A percentile compares a stretch with the other conserved stretches of the same genome.
Evolutionary conservation across 2,329 filamentous ascomycete species (phyloP).

Genomic region (Fusarium sublunatum): DNA sequence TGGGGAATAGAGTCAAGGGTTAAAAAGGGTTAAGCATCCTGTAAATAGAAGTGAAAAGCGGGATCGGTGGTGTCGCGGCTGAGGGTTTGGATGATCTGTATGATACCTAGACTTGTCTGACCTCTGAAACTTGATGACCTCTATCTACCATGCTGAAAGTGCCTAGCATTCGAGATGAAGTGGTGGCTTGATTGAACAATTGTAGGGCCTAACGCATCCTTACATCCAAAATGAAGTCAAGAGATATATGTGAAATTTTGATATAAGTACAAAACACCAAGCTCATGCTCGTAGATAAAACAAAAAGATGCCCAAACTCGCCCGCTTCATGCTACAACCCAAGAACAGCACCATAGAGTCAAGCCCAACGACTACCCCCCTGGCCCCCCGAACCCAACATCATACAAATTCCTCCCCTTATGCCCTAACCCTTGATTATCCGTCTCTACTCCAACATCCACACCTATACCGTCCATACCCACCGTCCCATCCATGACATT

Average conservation of each 20-base stretch:
- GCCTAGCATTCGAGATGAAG: neutral
- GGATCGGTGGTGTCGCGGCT: constrained; percentile 27
- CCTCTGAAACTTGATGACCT: constrained; percentile 45
- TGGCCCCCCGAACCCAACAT: constrained; percentile 46
- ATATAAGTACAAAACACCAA: neutral
- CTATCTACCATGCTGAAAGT: constrained; percentile 14
- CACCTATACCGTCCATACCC: constrained; percentile 37
- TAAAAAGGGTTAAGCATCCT: constrained; percentile 32
- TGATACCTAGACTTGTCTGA: constrained; percentile 50
- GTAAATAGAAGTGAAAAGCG: constrained; percentile 33
- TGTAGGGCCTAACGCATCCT: no score
- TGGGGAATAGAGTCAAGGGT: constrained; percentile 34
- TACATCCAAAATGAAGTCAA: neutral
- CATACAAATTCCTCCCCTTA: constrained; percentile 46
- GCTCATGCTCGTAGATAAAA: constrained; percentile 21
- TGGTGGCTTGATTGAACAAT: neutral
- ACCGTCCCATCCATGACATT: constrained; percentile 37
- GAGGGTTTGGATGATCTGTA: constrained; percentile 50
- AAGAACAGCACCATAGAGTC: constrained; percentile 1
- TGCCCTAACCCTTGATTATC: constrained; percentile 33
- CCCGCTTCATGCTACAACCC: constrained; percentile 31
- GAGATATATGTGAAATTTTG: neutral
- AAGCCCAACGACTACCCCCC: constrained; percentile 18
- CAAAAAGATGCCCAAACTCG: constrained; percentile 16
- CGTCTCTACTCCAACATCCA: constrained; percentile 13